Evolutionary conservation across 2,329 filamentous ascomycete species (phyloP), one percentile per base, ranked within the genome.

Genomic region (Thielaviopsis musarum): DNA sequence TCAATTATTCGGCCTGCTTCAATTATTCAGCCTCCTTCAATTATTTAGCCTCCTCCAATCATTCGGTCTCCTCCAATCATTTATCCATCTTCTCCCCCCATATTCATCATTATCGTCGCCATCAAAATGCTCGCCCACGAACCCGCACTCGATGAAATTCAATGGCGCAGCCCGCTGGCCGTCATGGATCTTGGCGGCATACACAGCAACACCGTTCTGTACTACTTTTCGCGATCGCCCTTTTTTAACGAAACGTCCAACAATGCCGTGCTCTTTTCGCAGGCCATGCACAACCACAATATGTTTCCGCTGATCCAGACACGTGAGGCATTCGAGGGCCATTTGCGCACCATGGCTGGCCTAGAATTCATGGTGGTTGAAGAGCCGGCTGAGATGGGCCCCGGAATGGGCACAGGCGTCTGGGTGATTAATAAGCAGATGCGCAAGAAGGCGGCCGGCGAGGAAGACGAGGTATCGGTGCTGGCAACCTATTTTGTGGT

Each of bases 401-500:
- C 80, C 0, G 80, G 80, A n/a, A 82, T 79, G 49, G 82, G 82
- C 53, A 84, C 82, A 0, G 82, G 82, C 28, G 81, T 85, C 9
- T 86, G 82, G 82, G 79, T 85, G 28, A 84, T 86, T 64, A 77
- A 81, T 66, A 85, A 85, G 72, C 83, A 86, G 70, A 81, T 77
- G 26, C 73, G 83, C 56, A 74, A 78, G 62, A 83, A 83, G 70
- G 72, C 75, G 15, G 73, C 75, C 49, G 73, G 74, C 5, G 71
- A 74, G 15, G 77, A 81, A 26, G 81, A 83, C 64, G 80, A 83
- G 62, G 73, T 85, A 26, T 77, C 70, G 1, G 74, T 85, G 0
- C 77, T 82, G 48, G 73, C 77, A 4, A 77, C 77, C 2, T 86
- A 85, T 66, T 85, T 83, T 65, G 75, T 86, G 2, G 76, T 83